Evolutionary conservation across 2,329 filamentous ascomycete genomes (phyloP).

Genomic region (Colletotrichum lindemuthianum): DNA sequence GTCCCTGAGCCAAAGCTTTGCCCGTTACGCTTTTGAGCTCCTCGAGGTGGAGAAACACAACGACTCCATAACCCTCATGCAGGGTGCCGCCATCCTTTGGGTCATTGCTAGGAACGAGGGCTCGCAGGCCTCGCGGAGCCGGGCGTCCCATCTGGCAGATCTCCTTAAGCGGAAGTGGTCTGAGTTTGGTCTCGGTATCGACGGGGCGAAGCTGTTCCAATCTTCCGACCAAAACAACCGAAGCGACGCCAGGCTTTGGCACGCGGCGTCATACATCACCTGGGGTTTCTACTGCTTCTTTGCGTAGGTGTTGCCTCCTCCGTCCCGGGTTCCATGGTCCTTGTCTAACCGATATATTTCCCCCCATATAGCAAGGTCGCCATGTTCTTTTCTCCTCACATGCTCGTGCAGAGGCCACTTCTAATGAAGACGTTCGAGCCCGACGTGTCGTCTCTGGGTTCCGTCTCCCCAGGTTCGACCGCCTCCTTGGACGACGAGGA

Average conservation of each 20-base stretch:
- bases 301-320: slow-evolving; percentile 29
- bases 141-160: not conserved
- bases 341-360: not conserved
- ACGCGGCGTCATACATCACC: slow-evolving; percentile 33
- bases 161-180: slow-evolving; percentile 11
- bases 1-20: slow-evolving; percentile 4
- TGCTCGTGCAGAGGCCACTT: slow-evolving; percentile 2
- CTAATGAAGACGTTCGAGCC: slow-evolving; percentile 17
- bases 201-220: not conserved
- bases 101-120: slow-evolving; percentile 1
- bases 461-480: not conserved
- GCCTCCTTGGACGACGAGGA: not conserved
- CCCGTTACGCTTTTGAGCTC: slow-evolving; percentile 9
- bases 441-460: no score
- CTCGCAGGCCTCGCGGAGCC: not conserved
- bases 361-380: slow-evolving; percentile 5
- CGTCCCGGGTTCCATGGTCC: no score
- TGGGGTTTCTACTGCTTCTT: slow-evolving; percentile 41
- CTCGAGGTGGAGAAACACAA: slow-evolving; percentile 10
- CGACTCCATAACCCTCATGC: slow-evolving; percentile 34
- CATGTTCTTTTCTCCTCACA: not conserved
- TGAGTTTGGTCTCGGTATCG: not conserved
- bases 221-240: not conserved
- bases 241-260: not conserved
- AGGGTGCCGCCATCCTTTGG: slow-evolving; percentile 37